Base-by-base conservation (phyloP, 257 asterid species). In the Nicotiana attenuata region DNA sequence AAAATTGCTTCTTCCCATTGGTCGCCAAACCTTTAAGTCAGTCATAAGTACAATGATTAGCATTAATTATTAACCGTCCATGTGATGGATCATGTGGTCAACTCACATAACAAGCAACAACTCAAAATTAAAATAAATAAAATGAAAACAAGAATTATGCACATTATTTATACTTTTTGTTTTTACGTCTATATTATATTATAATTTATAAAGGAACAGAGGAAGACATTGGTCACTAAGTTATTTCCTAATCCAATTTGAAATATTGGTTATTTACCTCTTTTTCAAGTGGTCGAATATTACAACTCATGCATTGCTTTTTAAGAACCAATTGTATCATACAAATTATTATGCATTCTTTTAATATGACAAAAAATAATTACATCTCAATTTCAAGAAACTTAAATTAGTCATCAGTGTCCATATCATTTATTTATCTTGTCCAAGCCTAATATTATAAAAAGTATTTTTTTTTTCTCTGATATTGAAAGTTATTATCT, bases 21-120 rank as follows among this genome's bases (percentile, higher is more conserved):
- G 47, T 64, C 4, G 3, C 60, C 78, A 20, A 71, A 71, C 57
- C 20, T 71, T 71, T 41, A 20, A 71, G 47, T 71, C 38, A 71
- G 24, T 22, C 41, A 24, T 24, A 50, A 75, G 80, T 75, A 75
- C 80, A 75, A 73, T 73, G 4, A 73, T 50, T 47, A 47, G 24
- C 41, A 73, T 73, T 73, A 47, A 24, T 50, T 73, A 73, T 47
- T 24, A 73, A 73, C 5, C 63, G 79, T 50, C 45, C 79, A 73
- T 73, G 41, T 73, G 63, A 73, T 22, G 10, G 15, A 50, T 24
- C 79, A 47, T 50, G 61, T 73, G 61, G 79, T 24, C 79, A 24
- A 47, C 79, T 50, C 16, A 73, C 63, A 24, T 73, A 47, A 45
- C 38, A 71, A 41, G 78, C 13, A 71, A 17, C 38, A 73, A 47